Evolutionary conservation across 106 monocot genomes (phyloP).

Genomic region (Dactylorhiza incarnata): DNA sequence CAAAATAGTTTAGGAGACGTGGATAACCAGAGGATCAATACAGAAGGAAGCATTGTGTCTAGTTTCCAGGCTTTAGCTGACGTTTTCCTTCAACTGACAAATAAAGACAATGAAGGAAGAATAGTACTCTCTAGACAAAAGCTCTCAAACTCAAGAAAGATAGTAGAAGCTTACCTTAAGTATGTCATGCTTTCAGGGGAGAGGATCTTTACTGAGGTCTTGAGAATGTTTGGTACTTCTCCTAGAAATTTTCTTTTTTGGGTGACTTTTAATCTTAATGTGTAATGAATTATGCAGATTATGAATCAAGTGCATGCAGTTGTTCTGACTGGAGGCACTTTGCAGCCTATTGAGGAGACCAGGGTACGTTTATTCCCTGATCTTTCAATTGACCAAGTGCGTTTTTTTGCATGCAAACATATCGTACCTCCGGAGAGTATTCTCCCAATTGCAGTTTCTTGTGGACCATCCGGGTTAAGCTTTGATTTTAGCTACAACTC

Average conservation of each 20-base stretch:
- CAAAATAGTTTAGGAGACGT: constrained; percentile 10
- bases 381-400: constrained; percentile 38
- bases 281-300: constrained; percentile 37
- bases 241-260: not conserved
- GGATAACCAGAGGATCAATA: constrained; percentile 15
- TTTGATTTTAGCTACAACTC: constrained; percentile 95
- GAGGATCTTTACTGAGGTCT: constrained; percentile 86
- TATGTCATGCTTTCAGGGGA: constrained; percentile 96
- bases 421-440: constrained; percentile 92
- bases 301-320: constrained; percentile 56
- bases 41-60: constrained; percentile 58
- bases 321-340: constrained; percentile 81
- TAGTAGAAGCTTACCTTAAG: constrained; percentile 63
- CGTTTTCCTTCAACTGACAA: constrained; percentile 63
- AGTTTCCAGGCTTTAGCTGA: constrained; percentile 71
- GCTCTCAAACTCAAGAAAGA: constrained; percentile 8
- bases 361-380: constrained; percentile 73
- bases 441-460: constrained; percentile 68
- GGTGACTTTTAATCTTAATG: not conserved
- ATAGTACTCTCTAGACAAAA: constrained; percentile 60
- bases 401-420: constrained; percentile 84
- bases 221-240: not conserved
- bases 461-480: constrained; percentile 69
- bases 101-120: constrained; percentile 75
- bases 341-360: constrained; percentile 94